Evolutionary conservation across 768 basidiomycete species (phyloP), one percentile per base, ranked within the genome.

Genomic region (Lactarius hatsudake): DNA sequence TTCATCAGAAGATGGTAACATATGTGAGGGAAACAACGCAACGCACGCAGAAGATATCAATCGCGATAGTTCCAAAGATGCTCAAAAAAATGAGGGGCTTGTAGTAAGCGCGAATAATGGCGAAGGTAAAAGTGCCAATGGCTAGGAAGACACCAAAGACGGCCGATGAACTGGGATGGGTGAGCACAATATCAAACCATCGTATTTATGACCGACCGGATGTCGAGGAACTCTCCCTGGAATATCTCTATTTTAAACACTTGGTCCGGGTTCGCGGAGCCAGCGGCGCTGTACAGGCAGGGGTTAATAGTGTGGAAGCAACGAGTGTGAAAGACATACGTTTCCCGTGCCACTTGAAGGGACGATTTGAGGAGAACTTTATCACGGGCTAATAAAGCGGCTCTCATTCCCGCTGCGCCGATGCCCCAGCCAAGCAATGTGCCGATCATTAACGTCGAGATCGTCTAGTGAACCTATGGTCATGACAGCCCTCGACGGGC

Each of bases 341-440:
- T 78, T 48, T 75, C 71, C n/a, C 72, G 69, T 32, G 76, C 76
- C 61, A 72, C 71, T 43, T 74, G 72, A 6, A 73, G 69, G 6
- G 74, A 72, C 20, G 71, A 67, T 43, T 73, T 71, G 15, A 81
- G 71, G 9, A 78, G 65, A 0, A 73, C 73, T 66, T 79, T 73
- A 62, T 76, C 72, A 12, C 81, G 76, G 0, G 79, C 80, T 5
- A 78, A 73, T 0, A 83, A 71, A 0, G 80, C 81, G 0, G 83
- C 81, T 5, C 79, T 79, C 85, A 87, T 86, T 0, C 80, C 84
- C 0, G 83, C 84, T 12, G 78, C 76, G 1, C 84, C 83, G 69
- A 84, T 77, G 0, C 80, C 86, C 86, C 86, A 87, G 15, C 85
- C 85, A 1, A 83, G 51, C 2, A 78, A 75, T 55, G 82, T 70